Evolutionary conservation across 164 flowering plant species (phyloP).

Genomic region (Magnolia sinica): DNA sequence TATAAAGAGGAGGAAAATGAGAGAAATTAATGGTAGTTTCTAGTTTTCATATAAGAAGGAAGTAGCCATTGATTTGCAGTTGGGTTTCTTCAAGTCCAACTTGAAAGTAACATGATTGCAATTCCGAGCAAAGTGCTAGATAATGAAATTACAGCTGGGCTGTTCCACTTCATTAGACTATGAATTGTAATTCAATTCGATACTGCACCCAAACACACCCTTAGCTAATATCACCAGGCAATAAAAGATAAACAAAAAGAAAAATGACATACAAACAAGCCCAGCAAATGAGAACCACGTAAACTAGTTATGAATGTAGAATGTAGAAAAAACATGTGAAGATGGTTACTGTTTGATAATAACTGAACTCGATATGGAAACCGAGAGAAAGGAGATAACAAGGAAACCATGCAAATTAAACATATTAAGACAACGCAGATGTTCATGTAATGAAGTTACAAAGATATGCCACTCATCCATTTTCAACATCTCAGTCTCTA

Average conservation of each 20-base stretch:
- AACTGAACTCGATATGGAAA: neutral
- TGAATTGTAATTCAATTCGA: no score
- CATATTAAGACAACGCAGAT: no score
- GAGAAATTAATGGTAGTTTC: neutral
- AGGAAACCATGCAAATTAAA: no score
- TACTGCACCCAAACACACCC: neutral
- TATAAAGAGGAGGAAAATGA: neutral
- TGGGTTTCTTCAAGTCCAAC: no score
- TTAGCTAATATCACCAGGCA: neutral
- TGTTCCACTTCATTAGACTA: no score
- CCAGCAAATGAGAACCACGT: no score
- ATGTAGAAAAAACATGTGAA: neutral
- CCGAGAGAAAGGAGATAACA: neutral
- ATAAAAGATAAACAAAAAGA: neutral
- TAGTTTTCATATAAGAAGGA: neutral
- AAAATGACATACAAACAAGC: neutral
- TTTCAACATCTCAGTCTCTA: no score
- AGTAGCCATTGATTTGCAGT: neutral
- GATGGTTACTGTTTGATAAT: neutral
- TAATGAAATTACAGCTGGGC: no score
- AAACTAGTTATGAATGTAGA: neutral
- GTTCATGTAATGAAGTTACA: no score
- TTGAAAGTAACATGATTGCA: no score
- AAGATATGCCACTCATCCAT: no score
- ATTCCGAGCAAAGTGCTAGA: no score